These are phyloP conservation scores for Pestalotiopsis sp. DNA, from an alignment of 2,329 filamentous ascomycete genomes.

Conservation along the genomic window DNA sequence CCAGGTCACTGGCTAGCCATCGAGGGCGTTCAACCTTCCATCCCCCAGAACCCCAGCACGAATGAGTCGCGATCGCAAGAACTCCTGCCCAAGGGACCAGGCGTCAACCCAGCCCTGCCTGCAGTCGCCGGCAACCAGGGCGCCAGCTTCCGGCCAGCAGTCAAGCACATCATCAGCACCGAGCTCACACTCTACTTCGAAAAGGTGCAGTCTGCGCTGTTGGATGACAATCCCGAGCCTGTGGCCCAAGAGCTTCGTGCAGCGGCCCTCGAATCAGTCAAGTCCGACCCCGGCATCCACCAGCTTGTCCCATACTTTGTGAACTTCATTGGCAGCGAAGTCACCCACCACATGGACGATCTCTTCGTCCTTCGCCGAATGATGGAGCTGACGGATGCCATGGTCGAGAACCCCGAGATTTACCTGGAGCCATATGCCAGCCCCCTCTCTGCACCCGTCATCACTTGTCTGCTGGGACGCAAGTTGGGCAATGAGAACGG, in stretches of 20 bases:
- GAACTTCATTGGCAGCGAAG: constrained; percentile 92
- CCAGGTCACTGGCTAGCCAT: constrained; percentile 95
- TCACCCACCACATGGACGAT: constrained; percentile 91
- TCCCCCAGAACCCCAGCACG: constrained; percentile 92
- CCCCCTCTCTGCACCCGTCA: constrained; percentile 77
- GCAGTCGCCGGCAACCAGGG: constrained; percentile 84
- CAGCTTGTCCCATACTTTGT: constrained; percentile 96
- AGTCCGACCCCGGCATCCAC: constrained; percentile 88
- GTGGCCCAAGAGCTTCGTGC: constrained; percentile 71
- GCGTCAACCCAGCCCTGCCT: constrained; percentile 82
- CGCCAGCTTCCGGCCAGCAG: constrained; percentile 80
- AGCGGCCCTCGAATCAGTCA: constrained; percentile 82
- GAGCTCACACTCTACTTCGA: constrained; percentile 97
- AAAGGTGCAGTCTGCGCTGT: constrained; percentile 85
- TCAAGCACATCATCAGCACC: constrained; percentile 95
- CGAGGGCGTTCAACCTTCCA: constrained; percentile 94
- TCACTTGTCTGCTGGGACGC: constrained; percentile 88
- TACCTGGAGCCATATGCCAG: constrained; percentile 67
- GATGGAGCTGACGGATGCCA: constrained; percentile 84
- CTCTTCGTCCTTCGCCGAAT: constrained; percentile 87
- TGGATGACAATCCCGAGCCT: constrained; percentile 86
- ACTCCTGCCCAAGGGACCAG: constrained; percentile 84
- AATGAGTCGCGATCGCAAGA: constrained; percentile 83
- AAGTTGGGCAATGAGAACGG: constrained; percentile 67
- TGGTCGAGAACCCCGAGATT: constrained; percentile 81